These are phyloP conservation scores for Groenewaldozyma salmanticensis DNA, from an alignment of 805 yeast genomes.

Conservation along the genomic window DNA sequence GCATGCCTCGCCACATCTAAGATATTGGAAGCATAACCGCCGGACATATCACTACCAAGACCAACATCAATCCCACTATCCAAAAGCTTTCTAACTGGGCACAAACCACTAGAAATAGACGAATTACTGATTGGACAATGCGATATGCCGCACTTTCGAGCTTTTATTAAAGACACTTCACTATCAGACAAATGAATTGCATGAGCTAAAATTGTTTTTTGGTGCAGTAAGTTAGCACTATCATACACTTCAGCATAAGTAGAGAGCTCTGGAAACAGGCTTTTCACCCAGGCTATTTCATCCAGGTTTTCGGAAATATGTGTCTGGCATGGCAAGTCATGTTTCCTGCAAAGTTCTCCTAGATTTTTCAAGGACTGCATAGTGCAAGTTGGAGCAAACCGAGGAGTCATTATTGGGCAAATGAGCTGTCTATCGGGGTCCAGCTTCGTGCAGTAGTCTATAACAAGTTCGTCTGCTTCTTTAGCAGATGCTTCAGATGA, in stretches of 20 bases:
- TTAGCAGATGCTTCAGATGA: slow-evolving; percentile 50
- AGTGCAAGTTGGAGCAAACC: slow-evolving; percentile 88
- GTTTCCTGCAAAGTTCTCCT: slow-evolving; percentile 43
- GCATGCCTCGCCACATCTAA: slow-evolving; percentile 62
- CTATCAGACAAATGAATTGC: slow-evolving; percentile 64
- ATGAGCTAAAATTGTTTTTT: slow-evolving; percentile 77
- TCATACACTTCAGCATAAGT: slow-evolving; percentile 74
- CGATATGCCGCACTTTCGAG: slow-evolving; percentile 58
- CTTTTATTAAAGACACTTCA: slow-evolving; percentile 51
- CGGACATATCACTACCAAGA: slow-evolving; percentile 73
- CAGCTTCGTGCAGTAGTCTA: slow-evolving; percentile 43
- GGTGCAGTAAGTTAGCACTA: slow-evolving; percentile 46
- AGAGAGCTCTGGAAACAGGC: slow-evolving; percentile 60
- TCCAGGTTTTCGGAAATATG: slow-evolving; percentile 75
- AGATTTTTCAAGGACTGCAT: slow-evolving; percentile 50
- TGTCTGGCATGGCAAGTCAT: slow-evolving; percentile 66
- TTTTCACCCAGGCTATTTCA: slow-evolving; percentile 66
- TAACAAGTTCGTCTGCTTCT: slow-evolving; percentile 43
- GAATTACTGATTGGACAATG: slow-evolving; percentile 94
- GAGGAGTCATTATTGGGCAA: slow-evolving; percentile 76
- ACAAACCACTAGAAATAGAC: slow-evolving; percentile 82
- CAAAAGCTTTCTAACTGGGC: slow-evolving; percentile 63
- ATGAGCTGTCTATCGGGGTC: slow-evolving; percentile 48
- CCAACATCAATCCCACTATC: slow-evolving; percentile 64
- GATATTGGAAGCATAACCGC: slow-evolving; percentile 62